phyloP scores from a whole-genome alignment of 306 rosid genomes.

The Ochetophila trinervis region DNA sequence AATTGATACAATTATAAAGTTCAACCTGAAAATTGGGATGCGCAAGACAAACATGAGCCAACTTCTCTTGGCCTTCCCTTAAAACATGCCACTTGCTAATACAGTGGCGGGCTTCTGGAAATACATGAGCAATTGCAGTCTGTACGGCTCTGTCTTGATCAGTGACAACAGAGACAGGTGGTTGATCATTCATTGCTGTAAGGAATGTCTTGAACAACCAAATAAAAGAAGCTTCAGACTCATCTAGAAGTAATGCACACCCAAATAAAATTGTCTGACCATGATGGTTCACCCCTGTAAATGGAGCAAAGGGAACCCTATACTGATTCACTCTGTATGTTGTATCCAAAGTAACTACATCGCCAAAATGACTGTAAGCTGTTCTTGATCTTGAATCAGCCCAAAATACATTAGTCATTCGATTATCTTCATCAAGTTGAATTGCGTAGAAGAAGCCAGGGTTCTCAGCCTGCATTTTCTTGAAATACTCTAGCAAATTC shows the following conservation, averaged over 20 bases:
- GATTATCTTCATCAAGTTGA: conserved; percentile 85
- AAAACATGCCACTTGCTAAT: conserved; percentile 84
- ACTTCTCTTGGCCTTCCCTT: conserved; percentile 89
- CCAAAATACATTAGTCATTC: conserved; percentile 81
- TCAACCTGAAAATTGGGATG: conserved; percentile 79
- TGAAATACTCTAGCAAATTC: conserved; percentile 83
- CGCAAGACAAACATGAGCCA: conserved; percentile 65
- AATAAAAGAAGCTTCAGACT: conserved; percentile 78
- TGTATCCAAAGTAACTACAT: conserved; percentile 71
- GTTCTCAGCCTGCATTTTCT: conserved; percentile 92
- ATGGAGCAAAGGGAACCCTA: conserved; percentile 78
- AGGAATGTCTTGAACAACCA: conserved; percentile 86
- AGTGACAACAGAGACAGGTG: conserved; percentile 71
- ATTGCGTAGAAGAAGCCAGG: conserved; percentile 92
- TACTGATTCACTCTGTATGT: conserved; percentile 64
- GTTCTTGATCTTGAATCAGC: conserved; percentile 87
- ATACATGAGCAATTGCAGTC: conserved; percentile 72
- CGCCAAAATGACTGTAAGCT: conserved; percentile 88
- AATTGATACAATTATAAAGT: conserved; percentile 81
- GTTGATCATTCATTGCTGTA: conserved; percentile 76
- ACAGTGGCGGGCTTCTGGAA: conserved; percentile 83
- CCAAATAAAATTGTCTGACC: conserved; percentile 85
- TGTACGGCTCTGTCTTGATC: conserved; percentile 81
- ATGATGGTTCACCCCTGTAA: conserved; percentile 90
- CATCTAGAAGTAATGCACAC: conserved; percentile 84